Base-by-base conservation (phyloP, 495 filamentous ascomycete genomes). In the Lentithecium fluviatile region DNA sequence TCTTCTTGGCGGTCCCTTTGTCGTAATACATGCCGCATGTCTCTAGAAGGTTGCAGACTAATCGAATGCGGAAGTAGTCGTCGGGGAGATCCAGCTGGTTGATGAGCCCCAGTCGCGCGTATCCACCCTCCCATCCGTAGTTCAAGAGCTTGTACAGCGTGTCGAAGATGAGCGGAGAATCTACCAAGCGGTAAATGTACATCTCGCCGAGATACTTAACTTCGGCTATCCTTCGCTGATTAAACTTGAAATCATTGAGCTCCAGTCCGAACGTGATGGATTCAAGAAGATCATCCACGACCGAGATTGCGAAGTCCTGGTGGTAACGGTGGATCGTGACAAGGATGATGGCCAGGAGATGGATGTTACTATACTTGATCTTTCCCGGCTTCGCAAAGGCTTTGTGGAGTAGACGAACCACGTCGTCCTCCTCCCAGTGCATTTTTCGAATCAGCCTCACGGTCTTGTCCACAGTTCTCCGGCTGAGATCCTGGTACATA, bases 101-200 rank as follows among this genome's bases (percentile, higher is more conserved):
- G 23, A 86, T 73, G 13, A 81, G 84, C 43, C 89, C 91, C 36
- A 89, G 87, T 20, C 88, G 79, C 0, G 95, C 91, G 20, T 87
- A 88, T 3, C 94, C 94, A 29, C 85, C 85, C 79, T 83, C 81
- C 71, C 97, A 89, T 15, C 91, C 94, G 67, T 94, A 95, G 0
- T 89, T 93, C 69, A 96, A 81, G 62, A 99, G 90, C 65, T 88
- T 88, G 73, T 96, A 99, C 73, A 99, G 80, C 1, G 88, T 89
- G 68, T 99, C 93, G 66, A 99, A 97, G 34, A 99, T 88, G 12
- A 97, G 88, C 0, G 89, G 89, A 20, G 95, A 94, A 70, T 99
- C 94, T 49, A 99, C 83, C 86, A 97, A 91, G 56, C 94, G 87
- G 75, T 97, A 99, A 66, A 95, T 96, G 78, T 99, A 99, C 37